Percentiles rank a stretch among this genome's conserved stretches.
Conservation (phyloP, 2,329 filamentous ascomycete species). For the Diplodia seriata region DNA sequence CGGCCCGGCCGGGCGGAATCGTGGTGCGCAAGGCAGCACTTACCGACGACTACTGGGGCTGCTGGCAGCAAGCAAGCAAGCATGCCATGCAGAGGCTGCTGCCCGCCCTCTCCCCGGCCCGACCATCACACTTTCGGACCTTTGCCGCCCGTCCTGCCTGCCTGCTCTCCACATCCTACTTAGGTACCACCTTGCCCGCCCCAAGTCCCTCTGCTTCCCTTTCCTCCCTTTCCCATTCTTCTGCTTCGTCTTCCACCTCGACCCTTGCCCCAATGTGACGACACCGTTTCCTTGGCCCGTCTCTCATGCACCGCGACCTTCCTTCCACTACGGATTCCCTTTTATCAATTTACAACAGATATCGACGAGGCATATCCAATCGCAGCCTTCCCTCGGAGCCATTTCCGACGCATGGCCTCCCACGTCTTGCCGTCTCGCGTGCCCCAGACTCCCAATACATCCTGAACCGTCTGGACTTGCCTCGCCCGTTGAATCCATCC, state of each 20-base stretch:
- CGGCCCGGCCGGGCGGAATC: conserved; percentile 13
- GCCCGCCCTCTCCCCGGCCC: not conserved
- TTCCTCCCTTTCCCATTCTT: not conserved
- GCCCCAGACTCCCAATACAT: not conserved
- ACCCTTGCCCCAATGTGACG: not conserved
- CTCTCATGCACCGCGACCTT: not conserved
- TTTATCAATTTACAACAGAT: not conserved
- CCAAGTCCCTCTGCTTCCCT: not conserved
- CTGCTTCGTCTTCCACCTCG: not conserved
- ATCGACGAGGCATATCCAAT: not conserved
- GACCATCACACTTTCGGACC: not conserved
- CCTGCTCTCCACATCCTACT: not conserved
- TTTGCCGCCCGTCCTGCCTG: not conserved
- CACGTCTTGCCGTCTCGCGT: not conserved
- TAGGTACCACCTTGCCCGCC: not conserved
- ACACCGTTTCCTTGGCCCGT: not conserved
- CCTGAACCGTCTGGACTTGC: not conserved
- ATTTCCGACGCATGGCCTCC: not conserved
- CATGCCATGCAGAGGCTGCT: not conserved
- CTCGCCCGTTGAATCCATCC: not conserved
- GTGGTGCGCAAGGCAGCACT: conserved; percentile 2
- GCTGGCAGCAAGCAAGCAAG: conserved; percentile 4
- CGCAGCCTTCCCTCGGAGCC: not conserved
- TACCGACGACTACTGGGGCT: not conserved
- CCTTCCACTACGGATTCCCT: not conserved